Evolutionary conservation across 495 filamentous ascomycete genomes (phyloP), one percentile per base, ranked within the genome.

Genomic region (Parachaetomium inaequale): DNA sequence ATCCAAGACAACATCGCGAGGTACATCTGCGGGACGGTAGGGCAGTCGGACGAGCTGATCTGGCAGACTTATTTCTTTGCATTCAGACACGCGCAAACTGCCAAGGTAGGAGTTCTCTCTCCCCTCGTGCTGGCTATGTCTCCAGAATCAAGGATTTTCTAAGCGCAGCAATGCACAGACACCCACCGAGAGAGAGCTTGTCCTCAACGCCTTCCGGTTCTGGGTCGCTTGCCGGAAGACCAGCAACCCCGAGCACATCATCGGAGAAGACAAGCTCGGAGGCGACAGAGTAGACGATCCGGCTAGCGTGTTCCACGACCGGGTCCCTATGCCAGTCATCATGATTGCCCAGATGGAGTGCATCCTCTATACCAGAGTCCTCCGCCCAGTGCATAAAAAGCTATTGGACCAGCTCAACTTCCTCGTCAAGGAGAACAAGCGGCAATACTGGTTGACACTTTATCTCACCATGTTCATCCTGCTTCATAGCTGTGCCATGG

Each of bases 281-380:
- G 61, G 66, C 3, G 54, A 47, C 3, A 53, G 62, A 10, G 46
- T 66, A 8, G 57, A 62, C 45, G 42, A 46, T 12, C 42, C 60
- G 15, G 59, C 62, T 4, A 61, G 59, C 42, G 56, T 59, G 11
- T 64, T 66, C 42, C 26, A 55, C 46, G 62, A 61, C 50, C 57
- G 54, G 25, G 53, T 68, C 6, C 63, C 62, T 8, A 68, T 70
- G 68, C 68, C 68, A 12, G 38, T 67, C 21, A 47, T 71, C 43
- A 67, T 71, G 66, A 67, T 64, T 17, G 69, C 69, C 4, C 69
- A 71, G 58, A 65, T 71, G 31, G 69, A 71, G 40, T 67, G 67
- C 54, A 69, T 71, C 64, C 66, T 65, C 43, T 69, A 65, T 59
- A 70, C 63, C 6, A 65, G 53, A 1, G 66, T 72, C 14, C 29